Percentiles rank a stretch among this genome's conserved stretches.
These are phyloP conservation scores for Sugiyamaella castrensis DNA, from an alignment of 1,139 yeast genomes.

Conservation along the genomic window DNA sequence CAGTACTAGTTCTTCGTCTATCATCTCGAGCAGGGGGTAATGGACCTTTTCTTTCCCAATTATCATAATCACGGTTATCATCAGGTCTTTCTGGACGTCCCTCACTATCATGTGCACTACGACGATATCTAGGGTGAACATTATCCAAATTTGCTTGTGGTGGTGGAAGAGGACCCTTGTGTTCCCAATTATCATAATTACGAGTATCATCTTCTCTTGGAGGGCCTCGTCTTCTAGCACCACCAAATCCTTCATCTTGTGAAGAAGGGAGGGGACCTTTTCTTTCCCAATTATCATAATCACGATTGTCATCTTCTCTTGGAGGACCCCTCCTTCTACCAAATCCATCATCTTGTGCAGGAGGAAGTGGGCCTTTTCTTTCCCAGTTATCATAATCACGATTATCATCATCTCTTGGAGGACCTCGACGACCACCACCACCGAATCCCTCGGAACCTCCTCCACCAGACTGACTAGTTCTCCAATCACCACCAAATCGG, in stretches of 20 bases:
- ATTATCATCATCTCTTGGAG: slow-evolving; percentile 22
- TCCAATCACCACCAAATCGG: slow-evolving; percentile 61
- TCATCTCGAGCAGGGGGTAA: slow-evolving; percentile 21
- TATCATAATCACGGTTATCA: slow-evolving; percentile 33
- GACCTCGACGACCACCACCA: slow-evolving; percentile 14
- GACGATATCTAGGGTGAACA: slow-evolving; percentile 15
- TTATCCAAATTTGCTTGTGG: slow-evolving; percentile 13
- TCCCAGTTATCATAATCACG: slow-evolving; percentile 35
- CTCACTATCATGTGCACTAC: slow-evolving; percentile 17
- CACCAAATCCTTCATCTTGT: slow-evolving; percentile 18
- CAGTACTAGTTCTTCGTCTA: slow-evolving; percentile 15
- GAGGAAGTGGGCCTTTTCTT: slow-evolving; percentile 35
- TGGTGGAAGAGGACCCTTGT: slow-evolving; percentile 34
- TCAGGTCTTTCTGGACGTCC: slow-evolving; percentile 20
- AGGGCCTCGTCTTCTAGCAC: slow-evolving; percentile 7
- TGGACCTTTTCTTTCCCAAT: slow-evolving; percentile 39
- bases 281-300: slow-evolving; percentile 44
- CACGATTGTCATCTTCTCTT: slow-evolving; percentile 17
- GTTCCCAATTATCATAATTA: slow-evolving; percentile 37
- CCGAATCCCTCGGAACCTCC: slow-evolving; percentile 7
- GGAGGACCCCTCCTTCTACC: slow-evolving; percentile 18
- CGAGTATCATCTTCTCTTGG: slow-evolving; percentile 29
- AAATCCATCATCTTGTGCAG: slow-evolving; percentile 23
- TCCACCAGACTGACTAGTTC: slow-evolving; percentile 44
- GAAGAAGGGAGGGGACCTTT: slow-evolving; percentile 38